Conservation (phyloP, 106 monocot genomes). For the Apostasia ramifera region DNA sequence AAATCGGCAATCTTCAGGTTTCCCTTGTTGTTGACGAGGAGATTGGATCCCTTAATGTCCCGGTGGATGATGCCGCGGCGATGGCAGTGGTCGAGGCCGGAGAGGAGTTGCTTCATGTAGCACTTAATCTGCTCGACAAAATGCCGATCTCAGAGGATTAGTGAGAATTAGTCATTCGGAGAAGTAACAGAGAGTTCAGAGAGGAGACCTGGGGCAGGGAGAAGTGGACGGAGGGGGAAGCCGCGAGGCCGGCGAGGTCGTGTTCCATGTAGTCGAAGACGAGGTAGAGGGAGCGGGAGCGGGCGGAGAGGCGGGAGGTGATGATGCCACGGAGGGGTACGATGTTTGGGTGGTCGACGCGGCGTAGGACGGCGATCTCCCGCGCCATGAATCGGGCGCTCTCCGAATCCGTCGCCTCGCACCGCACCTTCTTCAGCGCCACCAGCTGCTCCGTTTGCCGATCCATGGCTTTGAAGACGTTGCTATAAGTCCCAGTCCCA, state of each 20-base stretch:
- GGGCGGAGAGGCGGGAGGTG: conserved; percentile 40
- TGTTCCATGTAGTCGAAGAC: conserved; percentile 69
- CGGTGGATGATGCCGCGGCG: conserved; percentile 43
- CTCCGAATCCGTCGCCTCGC: conserved; percentile 37
- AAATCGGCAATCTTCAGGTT: conserved; percentile 63
- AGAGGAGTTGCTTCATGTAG: conserved; percentile 59
- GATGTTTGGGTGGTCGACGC: conserved; percentile 48
- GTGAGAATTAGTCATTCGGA: not conserved
- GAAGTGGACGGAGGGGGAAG: conserved; percentile 30
- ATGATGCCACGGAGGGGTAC: conserved; percentile 45
- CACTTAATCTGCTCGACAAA: conserved; percentile 38
- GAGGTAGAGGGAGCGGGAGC: conserved; percentile 43
- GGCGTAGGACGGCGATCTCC: conserved; percentile 49
- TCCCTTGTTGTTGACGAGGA: conserved; percentile 51
- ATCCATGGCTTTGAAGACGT: conserved; percentile 87
- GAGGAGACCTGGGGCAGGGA: conserved; percentile 40
- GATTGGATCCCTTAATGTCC: conserved; percentile 60
- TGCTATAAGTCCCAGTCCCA: conserved; percentile 89
- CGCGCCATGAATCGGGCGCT: conserved; percentile 56
- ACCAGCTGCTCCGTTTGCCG: conserved; percentile 39
- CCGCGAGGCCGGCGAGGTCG: conserved; percentile 48
- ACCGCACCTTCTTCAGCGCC: conserved; percentile 85
- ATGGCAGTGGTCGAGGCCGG: conserved; percentile 63
- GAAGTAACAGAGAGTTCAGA: not conserved
- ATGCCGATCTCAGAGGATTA: not conserved